Percentiles rank a stretch among this genome's conserved stretches.
These are phyloP conservation scores for Scheffersomyces quercinus DNA, from an alignment of 1,139 yeast genomes.

Conservation along the genomic window DNA sequence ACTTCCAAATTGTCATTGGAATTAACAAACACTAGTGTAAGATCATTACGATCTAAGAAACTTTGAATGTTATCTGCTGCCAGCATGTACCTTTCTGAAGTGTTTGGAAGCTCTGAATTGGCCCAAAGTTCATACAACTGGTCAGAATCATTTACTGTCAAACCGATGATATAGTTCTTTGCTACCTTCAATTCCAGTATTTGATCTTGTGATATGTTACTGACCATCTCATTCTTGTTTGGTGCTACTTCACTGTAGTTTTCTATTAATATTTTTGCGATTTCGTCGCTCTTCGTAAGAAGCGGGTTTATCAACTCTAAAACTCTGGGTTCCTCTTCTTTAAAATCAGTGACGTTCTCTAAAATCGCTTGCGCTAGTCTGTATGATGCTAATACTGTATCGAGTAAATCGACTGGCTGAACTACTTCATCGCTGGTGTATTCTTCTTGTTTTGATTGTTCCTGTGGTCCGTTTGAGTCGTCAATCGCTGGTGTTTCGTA, in stretches of 20 bases:
- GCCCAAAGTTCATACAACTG: slow-evolving; percentile 27
- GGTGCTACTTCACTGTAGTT: slow-evolving; percentile 23
- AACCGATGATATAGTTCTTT: slow-evolving; percentile 23
- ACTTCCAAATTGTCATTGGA: slow-evolving; percentile 1
- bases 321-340: slow-evolving; percentile 2
- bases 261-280: slow-evolving; percentile 23
- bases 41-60: slow-evolving; percentile 38
- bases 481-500: background rate
- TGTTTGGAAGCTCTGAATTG: slow-evolving; percentile 19
- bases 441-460: slow-evolving; percentile 16
- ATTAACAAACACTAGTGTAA: slow-evolving; percentile 15
- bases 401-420: slow-evolving; percentile 42
- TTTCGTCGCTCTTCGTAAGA: slow-evolving; percentile 18
- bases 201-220: slow-evolving; percentile 25
- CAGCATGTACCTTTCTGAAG: slow-evolving; percentile 37
- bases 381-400: slow-evolving; percentile 33
- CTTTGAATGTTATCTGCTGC: slow-evolving; percentile 48
- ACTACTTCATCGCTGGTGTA: slow-evolving; percentile 29
- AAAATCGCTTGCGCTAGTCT: slow-evolving; percentile 32
- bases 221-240: slow-evolving; percentile 24
- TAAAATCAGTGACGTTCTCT: slow-evolving; percentile 18
- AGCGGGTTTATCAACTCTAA: slow-evolving; percentile 16
- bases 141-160: slow-evolving; percentile 17
- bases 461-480: slow-evolving; percentile 3
- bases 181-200: slow-evolving; percentile 25